A percentile compares a stretch with the other conserved stretches of the same genome.
phyloP scores from a whole-genome alignment of 2,329 filamentous ascomycete species.

The Fusarium sp. region DNA sequence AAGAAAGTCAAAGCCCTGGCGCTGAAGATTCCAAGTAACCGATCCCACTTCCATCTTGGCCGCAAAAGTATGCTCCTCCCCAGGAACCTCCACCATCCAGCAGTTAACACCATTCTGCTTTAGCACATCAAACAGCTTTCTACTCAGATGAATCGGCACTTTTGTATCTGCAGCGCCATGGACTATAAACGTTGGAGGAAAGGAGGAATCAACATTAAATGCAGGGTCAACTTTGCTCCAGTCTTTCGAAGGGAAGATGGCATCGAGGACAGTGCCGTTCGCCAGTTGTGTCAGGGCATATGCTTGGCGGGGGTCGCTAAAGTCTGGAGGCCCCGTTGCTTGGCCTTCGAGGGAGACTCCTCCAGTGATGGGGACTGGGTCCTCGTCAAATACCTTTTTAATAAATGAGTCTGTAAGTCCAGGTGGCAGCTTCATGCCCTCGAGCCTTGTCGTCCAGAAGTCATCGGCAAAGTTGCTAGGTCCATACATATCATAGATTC shows the following conservation, averaged over 20 bases:
- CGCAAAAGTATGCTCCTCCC: background rate
- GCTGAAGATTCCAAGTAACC: background rate
- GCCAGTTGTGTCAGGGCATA: background rate
- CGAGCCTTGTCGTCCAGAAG: background rate
- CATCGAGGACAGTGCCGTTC: background rate
- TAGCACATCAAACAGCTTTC: fast-evolving
- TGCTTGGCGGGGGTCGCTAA: background rate
- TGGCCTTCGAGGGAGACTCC: background rate
- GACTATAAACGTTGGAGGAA: background rate
- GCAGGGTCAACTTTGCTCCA: background rate
- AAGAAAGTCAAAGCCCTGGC: background rate
- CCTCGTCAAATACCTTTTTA: background rate
- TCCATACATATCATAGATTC: background rate
- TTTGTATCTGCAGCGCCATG: background rate
- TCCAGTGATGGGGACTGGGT: background rate
- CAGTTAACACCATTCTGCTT: background rate
- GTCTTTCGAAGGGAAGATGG: background rate
- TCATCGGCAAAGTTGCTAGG: background rate
- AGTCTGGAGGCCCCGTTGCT: background rate
- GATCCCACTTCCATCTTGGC: background rate
- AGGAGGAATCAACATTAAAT: fast-evolving
- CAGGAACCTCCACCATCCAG: background rate
- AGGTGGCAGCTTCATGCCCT: background rate
- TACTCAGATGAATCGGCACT: background rate
- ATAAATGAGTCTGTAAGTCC: background rate